phyloP scores from a whole-genome alignment of 2,329 filamentous ascomycete species.

The Ceratocystis harringtonii region DNA sequence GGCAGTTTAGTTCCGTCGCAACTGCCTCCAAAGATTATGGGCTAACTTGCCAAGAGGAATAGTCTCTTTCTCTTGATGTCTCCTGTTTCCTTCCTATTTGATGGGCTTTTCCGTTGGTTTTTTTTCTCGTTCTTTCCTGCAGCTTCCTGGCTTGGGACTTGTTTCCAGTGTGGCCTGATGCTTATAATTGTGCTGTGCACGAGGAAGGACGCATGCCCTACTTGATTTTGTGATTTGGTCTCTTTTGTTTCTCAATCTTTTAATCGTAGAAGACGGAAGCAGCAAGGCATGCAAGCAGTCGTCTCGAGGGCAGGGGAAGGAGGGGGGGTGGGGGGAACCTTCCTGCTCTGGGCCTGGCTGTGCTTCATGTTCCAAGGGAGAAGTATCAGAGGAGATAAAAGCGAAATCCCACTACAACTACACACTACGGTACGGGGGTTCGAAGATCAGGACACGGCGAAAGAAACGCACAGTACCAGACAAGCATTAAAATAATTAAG shows the following conservation, averaged over 20 bases:
- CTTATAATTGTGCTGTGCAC: not conserved
- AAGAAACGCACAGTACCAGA: not conserved
- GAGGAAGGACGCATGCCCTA: not conserved
- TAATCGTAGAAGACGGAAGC: slow-evolving; percentile 1
- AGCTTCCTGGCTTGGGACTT: not conserved
- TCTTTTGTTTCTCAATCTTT: not conserved
- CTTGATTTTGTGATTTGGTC: not conserved
- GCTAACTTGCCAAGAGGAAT: not conserved
- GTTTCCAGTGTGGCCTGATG: not conserved
- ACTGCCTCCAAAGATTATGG: not conserved
- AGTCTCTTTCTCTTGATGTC: not conserved
- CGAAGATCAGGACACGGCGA: not conserved
- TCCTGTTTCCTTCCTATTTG: slow-evolving; percentile 4
- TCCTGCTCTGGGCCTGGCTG: not conserved
- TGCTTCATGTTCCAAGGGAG: slow-evolving; percentile 1
- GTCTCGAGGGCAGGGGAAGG: slow-evolving; percentile 1
- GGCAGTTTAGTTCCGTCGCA: not conserved
- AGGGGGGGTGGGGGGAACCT: not conserved
- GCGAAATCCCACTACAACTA: not conserved
- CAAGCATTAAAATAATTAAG: not conserved
- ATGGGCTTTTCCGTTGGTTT: not conserved
- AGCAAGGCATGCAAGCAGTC: slow-evolving; percentile 1
- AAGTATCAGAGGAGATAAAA: not conserved
- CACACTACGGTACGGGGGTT: not conserved
- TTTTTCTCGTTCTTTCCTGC: not conserved